Conservation (phyloP, 2,329 filamentous ascomycete genomes). For the Colletotrichum sp. region DNA sequence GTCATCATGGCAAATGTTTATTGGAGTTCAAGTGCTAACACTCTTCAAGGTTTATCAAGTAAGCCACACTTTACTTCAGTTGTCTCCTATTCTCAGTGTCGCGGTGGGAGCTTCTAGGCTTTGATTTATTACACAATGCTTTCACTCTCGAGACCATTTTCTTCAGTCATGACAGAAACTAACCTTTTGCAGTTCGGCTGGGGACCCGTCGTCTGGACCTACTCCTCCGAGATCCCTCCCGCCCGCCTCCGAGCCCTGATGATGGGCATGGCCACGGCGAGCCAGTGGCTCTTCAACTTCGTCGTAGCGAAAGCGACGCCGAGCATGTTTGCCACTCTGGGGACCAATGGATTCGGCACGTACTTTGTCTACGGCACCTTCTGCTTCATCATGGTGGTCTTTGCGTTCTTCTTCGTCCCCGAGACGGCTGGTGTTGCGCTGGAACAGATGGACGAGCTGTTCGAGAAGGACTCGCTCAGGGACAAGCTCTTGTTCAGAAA, state of each 20-base stretch:
- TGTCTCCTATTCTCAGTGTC: fast-evolving
- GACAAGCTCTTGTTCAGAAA: background rate
- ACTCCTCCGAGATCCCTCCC: constrained; percentile 67
- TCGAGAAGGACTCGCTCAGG: constrained; percentile 14
- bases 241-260: constrained; percentile 63
- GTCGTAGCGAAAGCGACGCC: constrained; percentile 66
- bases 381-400: constrained; percentile 62
- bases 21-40: background rate
- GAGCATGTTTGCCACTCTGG: constrained; percentile 57
- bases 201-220: constrained; percentile 58
- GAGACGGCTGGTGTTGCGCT: constrained; percentile 51
- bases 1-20: background rate
- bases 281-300: constrained; percentile 70
- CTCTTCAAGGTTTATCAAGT: background rate
- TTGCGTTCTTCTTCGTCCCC: constrained; percentile 44
- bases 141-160: fast-evolving
- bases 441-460: constrained; percentile 35
- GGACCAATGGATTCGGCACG: constrained; percentile 39
- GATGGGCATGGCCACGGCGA: constrained; percentile 65
- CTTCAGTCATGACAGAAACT: background rate
- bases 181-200: constrained; percentile 42
- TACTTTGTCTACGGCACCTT: constrained; percentile 65
- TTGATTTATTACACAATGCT: background rate
- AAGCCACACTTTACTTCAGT: background rate
- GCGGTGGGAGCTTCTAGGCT: too few relatives aligned